Evolutionary conservation across 306 rosid species (phyloP).

Genomic region (Glycine latifolia): DNA sequence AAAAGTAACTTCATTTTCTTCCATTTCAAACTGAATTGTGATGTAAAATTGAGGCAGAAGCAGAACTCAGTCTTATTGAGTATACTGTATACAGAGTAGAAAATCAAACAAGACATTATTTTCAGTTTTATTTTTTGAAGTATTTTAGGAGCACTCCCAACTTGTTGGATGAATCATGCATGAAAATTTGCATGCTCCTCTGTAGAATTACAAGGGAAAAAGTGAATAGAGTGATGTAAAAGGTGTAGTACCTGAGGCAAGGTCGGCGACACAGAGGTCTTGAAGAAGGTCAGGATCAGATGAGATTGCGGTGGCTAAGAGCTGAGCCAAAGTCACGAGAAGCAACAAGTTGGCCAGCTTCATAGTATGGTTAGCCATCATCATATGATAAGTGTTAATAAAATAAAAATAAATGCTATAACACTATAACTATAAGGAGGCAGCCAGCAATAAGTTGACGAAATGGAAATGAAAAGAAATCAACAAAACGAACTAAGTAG

Average conservation of each 20-base stretch:
- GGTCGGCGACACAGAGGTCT: constrained; percentile 90
- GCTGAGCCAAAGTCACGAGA: constrained; percentile 49
- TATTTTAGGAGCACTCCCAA: not conserved
- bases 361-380: constrained; percentile 45
- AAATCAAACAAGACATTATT: not conserved
- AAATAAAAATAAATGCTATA: not conserved
- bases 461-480: not conserved
- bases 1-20: not conserved
- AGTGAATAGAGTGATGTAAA: not conserved
- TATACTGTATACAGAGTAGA: not conserved
- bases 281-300: constrained; percentile 90
- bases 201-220: constrained; percentile 5
- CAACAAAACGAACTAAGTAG: no score
- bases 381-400: not conserved
- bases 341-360: constrained; percentile 39
- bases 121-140: not conserved
- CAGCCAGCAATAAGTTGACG: not conserved
- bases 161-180: not conserved
- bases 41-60: not conserved
- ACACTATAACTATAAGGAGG: not conserved
- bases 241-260: constrained; percentile 54
- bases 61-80: not conserved
- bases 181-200: not conserved
- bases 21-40: no score
- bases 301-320: constrained; percentile 48